A percentile compares a stretch with the other conserved stretches of the same genome.
phyloP scores from a whole-genome alignment of 345 rosid genomes.

The Sisymbrium irio region DNA sequence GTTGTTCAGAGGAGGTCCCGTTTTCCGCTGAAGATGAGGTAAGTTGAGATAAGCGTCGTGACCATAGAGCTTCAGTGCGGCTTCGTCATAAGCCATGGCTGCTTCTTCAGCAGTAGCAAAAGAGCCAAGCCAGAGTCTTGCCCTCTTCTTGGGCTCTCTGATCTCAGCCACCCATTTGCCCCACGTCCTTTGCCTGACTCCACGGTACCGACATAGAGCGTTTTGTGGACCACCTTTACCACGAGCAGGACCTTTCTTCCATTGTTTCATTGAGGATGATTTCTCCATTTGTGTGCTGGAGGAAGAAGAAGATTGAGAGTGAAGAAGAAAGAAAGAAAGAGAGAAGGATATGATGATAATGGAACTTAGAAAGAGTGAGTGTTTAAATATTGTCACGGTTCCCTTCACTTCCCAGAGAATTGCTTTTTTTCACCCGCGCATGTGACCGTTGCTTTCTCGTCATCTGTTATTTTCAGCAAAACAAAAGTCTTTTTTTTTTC shows the following conservation, averaged over 20 bases:
- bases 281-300: slow-evolving; percentile 36
- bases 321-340: slow-evolving; percentile 8
- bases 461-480: slow-evolving; percentile 19
- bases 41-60: slow-evolving; percentile 83
- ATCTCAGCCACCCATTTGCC: slow-evolving; percentile 99
- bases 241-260: slow-evolving; percentile 91
- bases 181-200: slow-evolving; percentile 95
- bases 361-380: slow-evolving; percentile 30
- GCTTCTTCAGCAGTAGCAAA: slow-evolving; percentile 94
- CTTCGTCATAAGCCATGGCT: slow-evolving; percentile 92
- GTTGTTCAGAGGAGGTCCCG: slow-evolving; percentile 9
- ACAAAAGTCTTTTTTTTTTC: background rate
- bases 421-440: slow-evolving; percentile 36
- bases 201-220: slow-evolving; percentile 76
- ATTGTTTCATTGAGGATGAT: slow-evolving; percentile 60
- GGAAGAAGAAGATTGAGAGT: slow-evolving; percentile 11
- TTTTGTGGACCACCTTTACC: slow-evolving; percentile 96
- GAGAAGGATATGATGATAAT: slow-evolving; percentile 43
- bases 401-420: slow-evolving; percentile 28
- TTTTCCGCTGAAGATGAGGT: slow-evolving; percentile 67
- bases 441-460: slow-evolving; percentile 55
- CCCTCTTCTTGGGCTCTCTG: slow-evolving; percentile 88
- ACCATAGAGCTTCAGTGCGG: slow-evolving; percentile 72
- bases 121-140: slow-evolving; percentile 87
- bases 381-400: slow-evolving; percentile 67